Evolutionary conservation across 495 filamentous ascomycete species (phyloP).

Genomic region (Neurospora sp.): DNA sequence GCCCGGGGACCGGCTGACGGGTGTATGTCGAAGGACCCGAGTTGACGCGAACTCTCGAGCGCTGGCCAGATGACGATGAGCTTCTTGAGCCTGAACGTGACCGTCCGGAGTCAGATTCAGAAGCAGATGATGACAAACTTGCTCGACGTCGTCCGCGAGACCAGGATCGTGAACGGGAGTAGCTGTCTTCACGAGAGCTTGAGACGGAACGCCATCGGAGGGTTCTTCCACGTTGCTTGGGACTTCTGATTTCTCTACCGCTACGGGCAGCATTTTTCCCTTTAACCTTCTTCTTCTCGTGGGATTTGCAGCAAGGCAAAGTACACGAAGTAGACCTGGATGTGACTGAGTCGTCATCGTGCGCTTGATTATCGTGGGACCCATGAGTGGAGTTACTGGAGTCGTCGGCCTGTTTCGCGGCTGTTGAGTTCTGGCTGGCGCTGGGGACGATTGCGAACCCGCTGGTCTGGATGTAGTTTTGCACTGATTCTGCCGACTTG

Average conservation of each 20-base stretch:
- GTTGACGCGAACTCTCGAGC: neutral
- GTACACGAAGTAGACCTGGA: constrained; percentile 1
- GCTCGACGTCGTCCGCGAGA: constrained; percentile 10
- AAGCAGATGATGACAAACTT: neutral
- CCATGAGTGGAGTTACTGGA: neutral
- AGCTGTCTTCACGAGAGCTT: constrained; percentile 2
- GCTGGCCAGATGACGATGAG: neutral
- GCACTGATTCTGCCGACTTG: constrained; percentile 27
- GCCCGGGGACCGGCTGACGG: neutral
- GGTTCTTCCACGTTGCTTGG: neutral
- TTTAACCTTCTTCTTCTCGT: constrained; percentile 1
- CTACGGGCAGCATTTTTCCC: neutral
- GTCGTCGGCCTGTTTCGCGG: neutral
- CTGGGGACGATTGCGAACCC: constrained; percentile 21
- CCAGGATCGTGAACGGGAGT: constrained; percentile 22
- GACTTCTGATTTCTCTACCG: constrained; percentile 3
- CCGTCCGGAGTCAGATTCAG: neutral
- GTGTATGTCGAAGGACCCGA: neutral
- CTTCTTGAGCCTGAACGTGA: neutral
- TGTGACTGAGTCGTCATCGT: constrained; percentile 8
- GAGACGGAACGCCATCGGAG: constrained; percentile 13
- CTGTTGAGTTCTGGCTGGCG: neutral
- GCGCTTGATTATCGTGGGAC: constrained; percentile 7
- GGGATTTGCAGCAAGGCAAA: neutral
- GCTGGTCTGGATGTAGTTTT: constrained; percentile 26